Conservation (phyloP, 768 basidiomycete species). For the Podaxis sp. region DNA sequence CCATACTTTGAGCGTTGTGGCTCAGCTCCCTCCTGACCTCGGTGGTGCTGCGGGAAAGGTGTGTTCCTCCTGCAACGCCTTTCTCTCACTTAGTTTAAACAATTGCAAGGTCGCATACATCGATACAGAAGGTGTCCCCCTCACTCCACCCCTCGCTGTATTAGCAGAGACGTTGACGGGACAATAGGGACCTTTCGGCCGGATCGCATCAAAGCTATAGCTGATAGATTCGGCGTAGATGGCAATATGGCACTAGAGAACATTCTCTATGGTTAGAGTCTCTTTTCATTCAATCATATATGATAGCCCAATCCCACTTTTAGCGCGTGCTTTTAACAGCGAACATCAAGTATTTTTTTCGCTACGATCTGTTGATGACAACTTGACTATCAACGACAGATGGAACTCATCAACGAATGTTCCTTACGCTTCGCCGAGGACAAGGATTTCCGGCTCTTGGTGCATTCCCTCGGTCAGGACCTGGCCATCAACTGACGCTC, state of each 20-base stretch:
- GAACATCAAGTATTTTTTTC: conserved; percentile 76
- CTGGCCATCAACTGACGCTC: conserved; percentile 16
- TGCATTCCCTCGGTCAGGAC: conserved; percentile 25
- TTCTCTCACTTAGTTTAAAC: not conserved
- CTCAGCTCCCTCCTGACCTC: conserved; percentile 86
- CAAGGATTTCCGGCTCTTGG: conserved; percentile 76
- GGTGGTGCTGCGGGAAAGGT: conserved; percentile 92
- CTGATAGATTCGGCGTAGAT: conserved; percentile 93
- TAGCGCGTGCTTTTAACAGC: conserved; percentile 88
- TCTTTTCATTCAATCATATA: conserved; percentile 1
- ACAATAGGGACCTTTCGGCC: conserved; percentile 86
- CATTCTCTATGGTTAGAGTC: conserved; percentile 73
- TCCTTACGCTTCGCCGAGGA: conserved; percentile 88
- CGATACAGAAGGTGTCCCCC: conserved; percentile 73
- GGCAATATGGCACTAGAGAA: conserved; percentile 85
- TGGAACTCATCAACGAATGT: conserved; percentile 91
- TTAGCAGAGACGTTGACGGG: conserved; percentile 11
- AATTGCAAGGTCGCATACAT: conserved; percentile 78
- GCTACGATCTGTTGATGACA: not conserved
- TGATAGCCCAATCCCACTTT: conserved; percentile 9
- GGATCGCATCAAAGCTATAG: conserved; percentile 87
- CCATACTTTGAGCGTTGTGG: conserved; percentile 90
- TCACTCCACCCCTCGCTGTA: not conserved
- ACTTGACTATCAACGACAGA: conserved; percentile 39
- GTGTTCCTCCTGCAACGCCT: conserved; percentile 8